Base-by-base conservation (phyloP, 768 basidiomycete species). In the Mycena vulgaris region DNA sequence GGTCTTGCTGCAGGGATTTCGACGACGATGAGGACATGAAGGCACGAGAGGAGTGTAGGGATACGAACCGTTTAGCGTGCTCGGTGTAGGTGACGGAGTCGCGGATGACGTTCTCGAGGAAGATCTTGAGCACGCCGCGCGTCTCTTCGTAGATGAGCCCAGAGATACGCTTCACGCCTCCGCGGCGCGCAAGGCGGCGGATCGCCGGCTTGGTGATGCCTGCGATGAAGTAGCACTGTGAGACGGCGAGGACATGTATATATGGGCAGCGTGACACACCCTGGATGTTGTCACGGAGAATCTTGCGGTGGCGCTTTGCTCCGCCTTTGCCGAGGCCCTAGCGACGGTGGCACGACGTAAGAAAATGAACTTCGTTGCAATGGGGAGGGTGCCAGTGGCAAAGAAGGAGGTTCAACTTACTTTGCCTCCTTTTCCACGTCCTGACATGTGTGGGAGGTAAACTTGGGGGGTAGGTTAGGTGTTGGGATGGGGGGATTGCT, bases 371-470 rank as follows among this genome's bases (percentile, higher is more conserved):
- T n/a, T 45, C 21, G 42, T 3, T 27, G 7, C n/a, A 17, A 55
- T 17, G 47, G 17, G n/a, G n/a, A n/a, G n/a, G n/a, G n/a, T n/a
- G n/a, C n/a, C 51, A 42, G 14, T 9, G 47, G 23, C 23, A 45
- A 7, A 2, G 63, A 33, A 9, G 33, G 33, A 28, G 28, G 33
- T 33, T 9, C 33, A 62, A 17, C 82, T 75, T 63, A 90, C 90
- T 88, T 96, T 96, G 81, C 95, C 95, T 84, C 95, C 93, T 87
- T 97, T 97, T 81, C 95, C 95, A 82, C 95, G 95, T 86, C 95
- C 96, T 88, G 95, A 96, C 95, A 96, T 95, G 78, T n/a, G 85
- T 73, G 39, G 7, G 7, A 39, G 14, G 17, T 39, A 39, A 16
- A 39, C n/a, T 39, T 39, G 39, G 14, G 39, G 69, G 75, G 69